Conservation (phyloP, 2,329 filamentous ascomycete genomes). For the Aureobasidium musti region DNA sequence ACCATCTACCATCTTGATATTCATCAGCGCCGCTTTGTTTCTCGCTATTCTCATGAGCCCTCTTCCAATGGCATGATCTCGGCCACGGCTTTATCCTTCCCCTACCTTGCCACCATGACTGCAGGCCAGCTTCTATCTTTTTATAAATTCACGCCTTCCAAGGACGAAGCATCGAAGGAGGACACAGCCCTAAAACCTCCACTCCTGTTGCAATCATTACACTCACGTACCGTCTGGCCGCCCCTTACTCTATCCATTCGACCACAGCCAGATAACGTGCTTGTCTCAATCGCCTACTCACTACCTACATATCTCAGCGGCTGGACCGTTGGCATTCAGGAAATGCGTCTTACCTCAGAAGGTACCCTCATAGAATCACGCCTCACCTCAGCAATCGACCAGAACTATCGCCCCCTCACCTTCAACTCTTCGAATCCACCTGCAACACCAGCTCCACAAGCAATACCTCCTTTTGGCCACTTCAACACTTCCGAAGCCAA, state of each 20-base stretch:
- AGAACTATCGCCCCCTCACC: constrained; percentile 48
- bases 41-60: constrained; percentile 61
- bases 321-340: constrained; percentile 91
- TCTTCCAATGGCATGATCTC: constrained; percentile 67
- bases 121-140: constrained; percentile 71
- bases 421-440: constrained; percentile 34
- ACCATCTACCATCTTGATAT: constrained; percentile 65
- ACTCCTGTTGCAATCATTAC: constrained; percentile 71
- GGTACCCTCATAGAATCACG: constrained; percentile 54
- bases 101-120: constrained; percentile 79
- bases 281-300: constrained; percentile 86
- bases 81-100: constrained; percentile 69
- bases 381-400: constrained; percentile 53
- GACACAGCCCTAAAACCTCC: constrained; percentile 46
- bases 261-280: constrained; percentile 61
- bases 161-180: constrained; percentile 3
- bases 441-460: constrained; percentile 33
- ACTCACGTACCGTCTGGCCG: constrained; percentile 74
- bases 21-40: constrained; percentile 47
- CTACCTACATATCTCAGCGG: constrained; percentile 73
- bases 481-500: constrained; percentile 35
- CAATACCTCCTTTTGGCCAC: constrained; percentile 28
- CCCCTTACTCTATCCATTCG: constrained; percentile 83
- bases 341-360: constrained; percentile 66
- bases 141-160: constrained; percentile 62